Conservation (phyloP, 2,329 filamentous ascomycete species). For the Arthrobotrys entomopaga region DNA sequence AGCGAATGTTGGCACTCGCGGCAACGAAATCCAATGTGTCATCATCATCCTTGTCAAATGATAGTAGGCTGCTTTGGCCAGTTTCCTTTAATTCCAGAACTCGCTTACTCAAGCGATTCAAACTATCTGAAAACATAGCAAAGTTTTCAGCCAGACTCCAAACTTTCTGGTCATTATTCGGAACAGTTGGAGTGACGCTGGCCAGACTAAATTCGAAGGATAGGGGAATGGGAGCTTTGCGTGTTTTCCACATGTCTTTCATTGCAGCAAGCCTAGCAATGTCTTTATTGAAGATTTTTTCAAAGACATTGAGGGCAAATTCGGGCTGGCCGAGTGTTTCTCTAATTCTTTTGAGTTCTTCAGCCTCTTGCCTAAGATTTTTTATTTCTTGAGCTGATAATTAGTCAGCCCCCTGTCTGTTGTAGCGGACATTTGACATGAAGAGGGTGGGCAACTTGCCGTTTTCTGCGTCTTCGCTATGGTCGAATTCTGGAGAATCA, state of each 20-base stretch:
- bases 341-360: constrained; percentile 83
- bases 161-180: constrained; percentile 74
- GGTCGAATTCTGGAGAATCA: constrained; percentile 79
- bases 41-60: constrained; percentile 95
- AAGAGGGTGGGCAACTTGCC: constrained; percentile 62
- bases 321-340: constrained; percentile 79
- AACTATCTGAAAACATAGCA: constrained; percentile 81
- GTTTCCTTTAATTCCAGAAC: constrained; percentile 72
- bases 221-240: constrained; percentile 70
- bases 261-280: constrained; percentile 83
- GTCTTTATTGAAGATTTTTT: constrained; percentile 91
- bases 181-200: constrained; percentile 34
- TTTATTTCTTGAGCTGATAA: constrained; percentile 78
- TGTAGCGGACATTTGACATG: background rate
- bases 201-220: constrained; percentile 4
- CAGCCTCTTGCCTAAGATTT: constrained; percentile 83
- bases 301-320: constrained; percentile 83
- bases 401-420: constrained; percentile 10
- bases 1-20: constrained; percentile 87
- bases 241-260: constrained; percentile 95
- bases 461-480: constrained; percentile 83
- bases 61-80: constrained; percentile 68
- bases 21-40: constrained; percentile 96
- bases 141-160: constrained; percentile 90
- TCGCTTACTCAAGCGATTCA: constrained; percentile 79